A percentile compares a stretch with the other conserved stretches of the same genome.
These are phyloP conservation scores for Cyberlindnera xylosilytica DNA, from an alignment of 805 yeast species.

Conservation along the genomic window DNA sequence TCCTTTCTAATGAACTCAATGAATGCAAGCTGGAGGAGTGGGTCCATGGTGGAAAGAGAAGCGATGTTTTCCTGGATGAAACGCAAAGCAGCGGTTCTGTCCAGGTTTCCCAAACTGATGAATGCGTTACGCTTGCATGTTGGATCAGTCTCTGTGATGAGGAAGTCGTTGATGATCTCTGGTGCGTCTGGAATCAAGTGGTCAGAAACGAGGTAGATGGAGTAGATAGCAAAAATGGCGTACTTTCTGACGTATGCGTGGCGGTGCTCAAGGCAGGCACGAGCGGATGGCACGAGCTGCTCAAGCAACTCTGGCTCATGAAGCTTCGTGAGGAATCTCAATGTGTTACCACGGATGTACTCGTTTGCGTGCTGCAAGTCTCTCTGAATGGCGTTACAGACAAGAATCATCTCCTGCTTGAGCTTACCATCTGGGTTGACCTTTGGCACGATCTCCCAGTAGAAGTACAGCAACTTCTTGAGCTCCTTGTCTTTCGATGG, in stretches of 20 bases:
- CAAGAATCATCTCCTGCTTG: constrained; percentile 97
- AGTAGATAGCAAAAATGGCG: constrained; percentile 86
- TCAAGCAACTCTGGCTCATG: constrained; percentile 92
- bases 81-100: constrained; percentile 79
- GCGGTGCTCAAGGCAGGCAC: constrained; percentile 90
- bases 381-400: constrained; percentile 95
- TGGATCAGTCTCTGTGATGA: constrained; percentile 82
- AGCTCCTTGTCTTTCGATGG: constrained; percentile 89
- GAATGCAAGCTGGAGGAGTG: constrained; percentile 82
- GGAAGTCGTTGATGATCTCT: constrained; percentile 68
- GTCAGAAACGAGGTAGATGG: constrained; percentile 78
- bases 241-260: constrained; percentile 98
- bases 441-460: constrained; percentile 98
- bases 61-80: constrained; percentile 72
- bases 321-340: constrained; percentile 86
- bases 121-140: constrained; percentile 96
- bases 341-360: constrained; percentile 91
- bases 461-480: constrained; percentile 88
- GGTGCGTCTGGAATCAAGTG: constrained; percentile 96
- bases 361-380: constrained; percentile 98
- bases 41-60: constrained; percentile 64
- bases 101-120: constrained; percentile 76
- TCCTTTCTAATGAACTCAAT: constrained; percentile 90
- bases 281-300: constrained; percentile 89
- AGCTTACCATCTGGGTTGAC: constrained; percentile 82